phyloP scores from a whole-genome alignment of 352 stramenopile species.

The Phytopythium montanum region DNA sequence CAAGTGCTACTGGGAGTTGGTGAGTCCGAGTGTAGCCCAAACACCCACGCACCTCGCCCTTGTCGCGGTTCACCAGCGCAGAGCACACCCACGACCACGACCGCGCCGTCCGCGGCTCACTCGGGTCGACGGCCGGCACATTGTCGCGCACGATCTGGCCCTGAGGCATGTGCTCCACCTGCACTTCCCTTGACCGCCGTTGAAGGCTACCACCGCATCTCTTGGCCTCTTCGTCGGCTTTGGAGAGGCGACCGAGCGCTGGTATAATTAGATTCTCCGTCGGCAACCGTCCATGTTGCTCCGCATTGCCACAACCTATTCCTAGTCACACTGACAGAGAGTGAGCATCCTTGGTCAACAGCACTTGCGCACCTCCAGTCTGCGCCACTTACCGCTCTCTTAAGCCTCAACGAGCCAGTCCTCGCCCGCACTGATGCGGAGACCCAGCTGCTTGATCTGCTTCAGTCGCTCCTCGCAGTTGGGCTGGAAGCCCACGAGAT shows the following conservation, averaged over 20 bases:
- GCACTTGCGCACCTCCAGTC: neutral
- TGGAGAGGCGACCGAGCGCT: neutral
- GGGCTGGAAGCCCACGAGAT: constrained; percentile 71
- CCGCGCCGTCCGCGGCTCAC: constrained; percentile 40
- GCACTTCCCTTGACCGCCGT: neutral
- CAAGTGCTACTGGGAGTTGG: no score
- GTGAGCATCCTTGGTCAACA: neutral
- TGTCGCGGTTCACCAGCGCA: constrained; percentile 56
- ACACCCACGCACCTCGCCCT: constrained; percentile 30
- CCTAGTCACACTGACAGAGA: neutral
- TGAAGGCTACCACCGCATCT: neutral
- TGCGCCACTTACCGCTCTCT: neutral
- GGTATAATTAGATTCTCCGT: neutral
- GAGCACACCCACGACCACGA: constrained; percentile 72
- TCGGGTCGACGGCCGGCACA: constrained; percentile 49
- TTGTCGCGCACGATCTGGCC: constrained; percentile 36
- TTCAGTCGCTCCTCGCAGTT: constrained; percentile 84
- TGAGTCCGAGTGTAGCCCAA: neutral
- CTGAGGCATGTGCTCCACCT: neutral
- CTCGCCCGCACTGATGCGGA: constrained; percentile 21
- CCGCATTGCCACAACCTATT: neutral
- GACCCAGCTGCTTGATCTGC: constrained; percentile 83
- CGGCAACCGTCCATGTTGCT: neutral
- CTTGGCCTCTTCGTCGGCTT: neutral
- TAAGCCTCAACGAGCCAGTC: constrained; percentile 8